Base-by-base conservation (phyloP, 139 green algal genomes). In the Chlamydomonas asymmetrica region DNA sequence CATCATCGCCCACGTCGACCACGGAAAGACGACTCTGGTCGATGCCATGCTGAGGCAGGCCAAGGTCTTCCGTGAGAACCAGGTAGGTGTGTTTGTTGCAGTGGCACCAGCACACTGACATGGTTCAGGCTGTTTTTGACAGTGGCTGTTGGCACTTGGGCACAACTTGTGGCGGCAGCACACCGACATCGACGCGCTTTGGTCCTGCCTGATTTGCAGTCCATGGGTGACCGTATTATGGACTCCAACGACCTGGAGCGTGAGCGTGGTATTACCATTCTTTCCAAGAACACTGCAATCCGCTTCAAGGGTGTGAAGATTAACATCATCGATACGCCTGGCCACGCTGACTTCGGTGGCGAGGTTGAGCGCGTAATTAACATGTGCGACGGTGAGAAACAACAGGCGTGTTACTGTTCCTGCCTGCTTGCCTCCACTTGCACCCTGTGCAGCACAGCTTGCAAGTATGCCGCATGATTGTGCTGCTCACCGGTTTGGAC, bases 241-340 rank as follows among this genome's bases (percentile, higher is more conserved):
- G 96, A 99, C 89, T 90, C 63, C 72, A 98, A 98, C 75, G 94
- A 96, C 68, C 87, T 99, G 57, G 96, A 99, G 89, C 86, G 96
- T 23, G 96, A 99, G 89, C 86, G 96, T 29, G 96, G 96, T 66
- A 99, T 99, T 87, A 99, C 96, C 70, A 99, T 99, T 84, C 87
- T 99, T 54, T 93, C 92, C 66, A 99, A 99, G 80, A 99, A 99
- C 88, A 99, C 96, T 3, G 94, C 96, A 34, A 90, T 99, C 50
- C 87, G 72, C 20, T 98, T 95, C 86, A 87, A 87, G 80, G 56
- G 75, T 52, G 82, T 63, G 50, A 63, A 78, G 54, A 97, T 99
- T 79, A 99, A 99, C 83, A 97, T 99, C 86, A 98, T 99, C 63
- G 96, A 99, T 84, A 99, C 96, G 1, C 96, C 96, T 1, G 96